Percentiles rank a stretch among this genome's conserved stretches.
Conservation (phyloP, 129 eudicot species). For the Kitagawia praeruptora region DNA sequence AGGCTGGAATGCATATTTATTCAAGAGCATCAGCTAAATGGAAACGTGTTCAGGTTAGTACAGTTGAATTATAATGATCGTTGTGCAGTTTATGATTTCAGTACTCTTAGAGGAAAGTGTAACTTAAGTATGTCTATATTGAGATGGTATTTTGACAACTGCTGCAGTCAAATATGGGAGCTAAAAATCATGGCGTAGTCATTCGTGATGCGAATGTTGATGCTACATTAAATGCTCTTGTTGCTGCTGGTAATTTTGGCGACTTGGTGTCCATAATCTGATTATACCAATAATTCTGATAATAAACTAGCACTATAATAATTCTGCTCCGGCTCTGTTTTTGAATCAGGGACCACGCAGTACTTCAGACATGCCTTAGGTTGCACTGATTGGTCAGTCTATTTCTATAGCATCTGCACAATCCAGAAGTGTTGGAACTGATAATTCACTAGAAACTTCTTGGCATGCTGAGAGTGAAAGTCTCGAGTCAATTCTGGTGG, state of each 20-base stretch:
- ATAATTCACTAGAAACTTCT: conserved; percentile 90
- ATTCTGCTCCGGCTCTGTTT: conserved; percentile 96
- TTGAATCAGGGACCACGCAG: conserved; percentile 94
- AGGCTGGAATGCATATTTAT: conserved; percentile 99
- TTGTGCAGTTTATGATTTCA: conserved; percentile 3
- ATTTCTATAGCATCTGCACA: conserved; percentile 91
- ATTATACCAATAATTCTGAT: no score
- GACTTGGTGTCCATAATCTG: no score
- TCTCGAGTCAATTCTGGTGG: conserved; percentile 76
- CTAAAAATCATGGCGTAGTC: conserved; percentile 91
- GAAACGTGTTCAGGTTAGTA: conserved; percentile 88
- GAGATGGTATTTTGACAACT: background rate
- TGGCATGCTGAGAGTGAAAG: conserved; percentile 99
- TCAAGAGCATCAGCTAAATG: conserved; percentile 90
- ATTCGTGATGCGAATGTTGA: conserved; percentile 85
- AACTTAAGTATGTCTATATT: background rate
- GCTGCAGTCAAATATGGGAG: conserved; percentile 93
- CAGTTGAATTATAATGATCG: background rate
- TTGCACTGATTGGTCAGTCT: conserved; percentile 92
- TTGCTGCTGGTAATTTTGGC: conserved; percentile 98
- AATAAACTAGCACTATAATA: no score
- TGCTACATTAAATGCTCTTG: conserved; percentile 78
- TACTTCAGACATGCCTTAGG: conserved; percentile 87
- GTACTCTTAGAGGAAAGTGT: background rate
- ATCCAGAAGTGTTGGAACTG: conserved; percentile 77